Conservation (phyloP, 2,329 filamentous ascomycete species). For the Zymoseptoria crescenta region DNA sequence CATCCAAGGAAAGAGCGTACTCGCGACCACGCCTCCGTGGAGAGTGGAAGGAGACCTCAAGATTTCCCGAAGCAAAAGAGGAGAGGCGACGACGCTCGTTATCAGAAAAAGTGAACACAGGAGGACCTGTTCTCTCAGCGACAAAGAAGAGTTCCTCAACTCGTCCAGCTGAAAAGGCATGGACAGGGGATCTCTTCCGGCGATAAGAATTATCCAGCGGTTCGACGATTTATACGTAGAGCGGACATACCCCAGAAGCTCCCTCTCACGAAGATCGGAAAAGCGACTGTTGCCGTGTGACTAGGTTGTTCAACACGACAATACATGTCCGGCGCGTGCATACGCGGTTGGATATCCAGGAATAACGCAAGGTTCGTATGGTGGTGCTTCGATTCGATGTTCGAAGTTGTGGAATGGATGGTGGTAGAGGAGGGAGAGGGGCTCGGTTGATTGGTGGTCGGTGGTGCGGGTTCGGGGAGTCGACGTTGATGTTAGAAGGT, state of each 20-base stretch:
- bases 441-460: neutral
- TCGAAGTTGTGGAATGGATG: neutral
- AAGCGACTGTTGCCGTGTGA: conserved; percentile 27
- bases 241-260: conserved; percentile 29
- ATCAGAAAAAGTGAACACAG: neutral
- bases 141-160: neutral
- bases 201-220: neutral
- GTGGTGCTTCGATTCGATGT: neutral
- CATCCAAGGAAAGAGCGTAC: neutral
- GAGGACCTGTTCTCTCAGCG: neutral
- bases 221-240: conserved; percentile 7
- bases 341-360: neutral
- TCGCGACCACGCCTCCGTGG: neutral
- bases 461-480: neutral
- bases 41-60: neutral
- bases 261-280: conserved; percentile 27
- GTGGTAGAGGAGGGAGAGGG: neutral
- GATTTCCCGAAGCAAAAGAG: neutral
- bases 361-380: neutral
- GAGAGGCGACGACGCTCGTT: neutral
- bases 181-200: neutral
- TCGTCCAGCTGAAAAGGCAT: neutral
- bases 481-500: neutral
- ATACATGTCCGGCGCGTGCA: conserved; percentile 30
- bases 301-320: conserved; percentile 18